phyloP scores from a whole-genome alignment of 257 asterid species.

The Voacanga thouarsii region DNA sequence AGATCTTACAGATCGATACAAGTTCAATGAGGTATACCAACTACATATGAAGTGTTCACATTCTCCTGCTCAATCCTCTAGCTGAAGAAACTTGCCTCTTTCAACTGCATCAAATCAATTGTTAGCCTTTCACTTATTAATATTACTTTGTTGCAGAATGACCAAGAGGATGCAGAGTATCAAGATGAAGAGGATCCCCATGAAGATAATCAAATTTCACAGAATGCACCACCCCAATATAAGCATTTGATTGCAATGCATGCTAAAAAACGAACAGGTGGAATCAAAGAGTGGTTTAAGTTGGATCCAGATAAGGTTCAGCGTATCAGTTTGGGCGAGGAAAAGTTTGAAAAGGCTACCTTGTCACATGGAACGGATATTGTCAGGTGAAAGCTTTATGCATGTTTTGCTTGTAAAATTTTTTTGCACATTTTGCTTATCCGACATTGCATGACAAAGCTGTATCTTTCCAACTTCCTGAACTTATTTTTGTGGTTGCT shows the following conservation, averaged over 20 bases:
- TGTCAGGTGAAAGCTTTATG: conserved; percentile 37
- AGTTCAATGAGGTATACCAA: conserved; percentile 23
- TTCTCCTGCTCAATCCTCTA: background rate
- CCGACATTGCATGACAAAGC: background rate
- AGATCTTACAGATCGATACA: conserved; percentile 13
- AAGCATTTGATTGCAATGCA: conserved; percentile 62
- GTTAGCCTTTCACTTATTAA: background rate
- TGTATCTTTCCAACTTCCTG: background rate
- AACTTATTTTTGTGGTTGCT: background rate
- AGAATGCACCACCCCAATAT: conserved; percentile 47
- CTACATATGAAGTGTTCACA: background rate
- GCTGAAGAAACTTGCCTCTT: background rate
- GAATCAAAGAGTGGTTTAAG: conserved; percentile 54
- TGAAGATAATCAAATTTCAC: conserved; percentile 26
- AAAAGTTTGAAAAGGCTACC: conserved; percentile 65
- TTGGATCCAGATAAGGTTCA: conserved; percentile 42
- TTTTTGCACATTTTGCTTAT: no score
- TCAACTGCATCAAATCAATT: background rate
- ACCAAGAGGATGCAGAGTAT: conserved; percentile 25
- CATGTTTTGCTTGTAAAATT: background rate
- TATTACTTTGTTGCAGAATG: conserved; percentile 16
- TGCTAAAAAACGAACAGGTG: conserved; percentile 61
- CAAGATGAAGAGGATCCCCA: conserved; percentile 41
- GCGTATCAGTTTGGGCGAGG: conserved; percentile 78
- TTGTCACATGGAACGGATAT: conserved; percentile 59